Conservation (phyloP, 2,329 filamentous ascomycete species). For the Davidsoniella eucalypti region DNA sequence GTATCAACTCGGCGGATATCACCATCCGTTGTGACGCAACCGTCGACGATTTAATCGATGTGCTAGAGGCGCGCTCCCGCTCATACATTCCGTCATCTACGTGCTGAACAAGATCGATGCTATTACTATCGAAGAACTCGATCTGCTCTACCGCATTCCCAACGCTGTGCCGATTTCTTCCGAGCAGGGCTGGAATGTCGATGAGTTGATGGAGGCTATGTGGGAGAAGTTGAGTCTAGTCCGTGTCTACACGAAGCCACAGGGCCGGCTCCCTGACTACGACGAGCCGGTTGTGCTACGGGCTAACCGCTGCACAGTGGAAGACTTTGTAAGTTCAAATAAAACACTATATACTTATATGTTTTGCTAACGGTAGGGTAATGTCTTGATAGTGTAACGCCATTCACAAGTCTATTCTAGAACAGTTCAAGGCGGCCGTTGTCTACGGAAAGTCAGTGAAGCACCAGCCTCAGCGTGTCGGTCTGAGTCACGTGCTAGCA, state of each 20-base stretch:
- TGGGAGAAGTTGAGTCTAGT: constrained; percentile 91
- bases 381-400: constrained; percentile 60
- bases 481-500: constrained; percentile 73
- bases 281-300: constrained; percentile 77
- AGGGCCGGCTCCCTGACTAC: constrained; percentile 89
- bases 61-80: constrained; percentile 84
- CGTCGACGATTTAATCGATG: constrained; percentile 89
- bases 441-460: constrained; percentile 97
- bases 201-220: constrained; percentile 94
- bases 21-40: constrained; percentile 96
- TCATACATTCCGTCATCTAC: constrained; percentile 98
- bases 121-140: constrained; percentile 93
- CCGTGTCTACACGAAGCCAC: constrained; percentile 94
- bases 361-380: neutral
- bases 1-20: constrained; percentile 91
- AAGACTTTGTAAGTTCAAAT: constrained; percentile 70
- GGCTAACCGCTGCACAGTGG: constrained; percentile 67
- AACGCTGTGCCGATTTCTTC: constrained; percentile 96
- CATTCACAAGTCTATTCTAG: constrained; percentile 90
- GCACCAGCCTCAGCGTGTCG: constrained; percentile 93
- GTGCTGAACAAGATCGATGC: constrained; percentile 98
- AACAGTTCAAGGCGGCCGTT: constrained; percentile 88
- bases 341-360: neutral
- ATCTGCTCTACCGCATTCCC: constrained; percentile 88
- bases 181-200: constrained; percentile 94